Base-by-base conservation (phyloP, 805 yeast species). In the Nakazawaea ambrosiae region DNA sequence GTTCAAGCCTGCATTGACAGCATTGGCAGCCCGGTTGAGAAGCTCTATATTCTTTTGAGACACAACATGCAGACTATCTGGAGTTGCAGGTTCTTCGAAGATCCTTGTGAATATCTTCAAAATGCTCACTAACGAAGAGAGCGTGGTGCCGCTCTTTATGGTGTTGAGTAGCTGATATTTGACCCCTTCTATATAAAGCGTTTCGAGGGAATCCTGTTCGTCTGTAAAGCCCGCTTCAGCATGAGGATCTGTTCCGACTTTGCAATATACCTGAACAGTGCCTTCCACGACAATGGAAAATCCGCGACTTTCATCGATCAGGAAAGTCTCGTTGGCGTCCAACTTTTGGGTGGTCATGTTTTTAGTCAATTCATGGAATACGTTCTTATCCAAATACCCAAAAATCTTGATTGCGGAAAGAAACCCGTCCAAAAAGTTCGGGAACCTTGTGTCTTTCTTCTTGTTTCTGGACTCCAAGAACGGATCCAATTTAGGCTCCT, bases 271-370 rank as follows among this genome's bases (percentile, higher is more conserved):
- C 51, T 85, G 88, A 34, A 90, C 74, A 10, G 78, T 71, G 1
- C 98, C 98, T 48, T 89, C 97, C 1, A 89, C 95, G 17, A 90
- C 95, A 31, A 92, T 83, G 26, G 92, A 78, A 50, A 92, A 89
- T 1, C 97, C 97, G 5, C 81, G 63, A 10, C 43, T 36, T 5
- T 78, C 72, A 36, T 81, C 85, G 43, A 83, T 86, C 27, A 90
- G 58, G 34, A 77, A 68, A 8, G 82, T 69, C 53, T 90, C 97
- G 26, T 86, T 90, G 4, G 74, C 70, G 20, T 78, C 78, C 27
- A 90, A 55, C 43, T 84, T 81, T 52, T 86, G 87, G 1, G 97
- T 90, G 37, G 85, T 85, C 86, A 90, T 87, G 43, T 82, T 82
- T 52, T 84, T 81, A 3, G 97, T 89, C 48, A 90, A 69, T 50